Evolutionary conservation across 306 rosid species (phyloP), one percentile per base, ranked within the genome.

Genomic region (Vigna nakashimae): DNA sequence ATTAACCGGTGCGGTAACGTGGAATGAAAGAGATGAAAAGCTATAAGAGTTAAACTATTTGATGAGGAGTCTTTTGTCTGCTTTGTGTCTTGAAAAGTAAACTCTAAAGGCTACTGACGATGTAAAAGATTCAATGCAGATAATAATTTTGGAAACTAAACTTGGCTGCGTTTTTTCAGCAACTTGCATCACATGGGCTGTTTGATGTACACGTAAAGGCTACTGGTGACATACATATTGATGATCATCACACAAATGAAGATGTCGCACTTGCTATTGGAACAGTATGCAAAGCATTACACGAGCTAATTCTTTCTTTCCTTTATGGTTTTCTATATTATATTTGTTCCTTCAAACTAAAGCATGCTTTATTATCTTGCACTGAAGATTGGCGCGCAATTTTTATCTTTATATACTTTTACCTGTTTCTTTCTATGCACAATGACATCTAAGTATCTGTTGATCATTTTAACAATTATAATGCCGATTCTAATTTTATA

Each of bases 211-310:
- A 88, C 57, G 90, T 90, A 62, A 88, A 80, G 92, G 97, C 98
- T 40, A 87, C 86, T 0, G 98, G 98, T 46, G 97, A 93, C 80
- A 77, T 70, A 71, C 96, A 93, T 85, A 91, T 93, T 77, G 98
- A 91, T 66, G 98, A 93, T 74, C 98, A 93, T 80, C 98, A 93
- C 74, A 91, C 98, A 11, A 93, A 93, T 79, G 98, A 93, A 88
- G 98, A 93, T 75, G 89, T 93, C 5, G 98, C 96, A 45, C 98
- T 93, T 73, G 92, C 98, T 38, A 90, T 90, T 69, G 98, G 98
- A 86, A 88, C 97, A 90, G 98, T 93, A 91, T 71, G 72, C 50
- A 65, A 76, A 45, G 34, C 24, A 65, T 75, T 63, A 28, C 17
- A 53, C 45, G 45, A 69, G 64, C 65, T 65, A 71, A 43, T 13